Percentiles rank a stretch among this genome's conserved stretches.
Evolutionary conservation across 805 yeast genomes (phyloP).

Genomic region (Spathaspora arborariae): DNA sequence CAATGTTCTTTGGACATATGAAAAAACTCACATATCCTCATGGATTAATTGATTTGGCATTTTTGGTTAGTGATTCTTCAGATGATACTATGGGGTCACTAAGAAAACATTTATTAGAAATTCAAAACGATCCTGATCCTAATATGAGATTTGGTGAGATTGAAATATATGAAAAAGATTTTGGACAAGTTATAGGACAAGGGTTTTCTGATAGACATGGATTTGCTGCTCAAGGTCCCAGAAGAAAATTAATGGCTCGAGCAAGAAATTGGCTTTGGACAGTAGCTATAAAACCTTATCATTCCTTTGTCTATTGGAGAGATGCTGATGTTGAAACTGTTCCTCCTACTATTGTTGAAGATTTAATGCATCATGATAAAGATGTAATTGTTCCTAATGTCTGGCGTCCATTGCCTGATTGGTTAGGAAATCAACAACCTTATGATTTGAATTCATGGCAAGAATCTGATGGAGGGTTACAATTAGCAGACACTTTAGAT

Average conservation of each 20-base stretch:
- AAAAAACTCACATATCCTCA: slow-evolving; percentile 82
- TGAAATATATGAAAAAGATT: slow-evolving; percentile 86
- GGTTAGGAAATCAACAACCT: slow-evolving; percentile 83
- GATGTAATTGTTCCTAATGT: slow-evolving; percentile 95
- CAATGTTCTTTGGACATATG: slow-evolving; percentile 85
- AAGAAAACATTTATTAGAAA: slow-evolving; percentile 48
- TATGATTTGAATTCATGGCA: slow-evolving; percentile 85
- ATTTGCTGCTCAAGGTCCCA: slow-evolving; percentile 91
- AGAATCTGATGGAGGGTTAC: slow-evolving; percentile 78
- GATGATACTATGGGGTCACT: slow-evolving; percentile 81
- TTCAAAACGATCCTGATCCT: slow-evolving; percentile 64
- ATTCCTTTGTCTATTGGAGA: slow-evolving; percentile 96
- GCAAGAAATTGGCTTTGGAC: slow-evolving; percentile 93
- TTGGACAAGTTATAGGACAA: slow-evolving; percentile 91
- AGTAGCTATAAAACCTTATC: slow-evolving; percentile 85
- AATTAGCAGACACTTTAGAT: slow-evolving; percentile 69
- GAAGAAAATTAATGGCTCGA: slow-evolving; percentile 92
- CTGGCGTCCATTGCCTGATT: slow-evolving; percentile 86
- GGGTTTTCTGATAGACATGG: slow-evolving; percentile 92
- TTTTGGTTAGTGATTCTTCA: slow-evolving; percentile 84
- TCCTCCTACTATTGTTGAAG: slow-evolving; percentile 82
- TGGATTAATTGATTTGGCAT: slow-evolving; percentile 74
- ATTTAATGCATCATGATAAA: slow-evolving; percentile 83
- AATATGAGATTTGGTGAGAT: slow-evolving; percentile 74
- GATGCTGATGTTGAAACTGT: slow-evolving; percentile 96